Conservation (phyloP, 306 rosid genomes). For the Castanea mollissima region DNA sequence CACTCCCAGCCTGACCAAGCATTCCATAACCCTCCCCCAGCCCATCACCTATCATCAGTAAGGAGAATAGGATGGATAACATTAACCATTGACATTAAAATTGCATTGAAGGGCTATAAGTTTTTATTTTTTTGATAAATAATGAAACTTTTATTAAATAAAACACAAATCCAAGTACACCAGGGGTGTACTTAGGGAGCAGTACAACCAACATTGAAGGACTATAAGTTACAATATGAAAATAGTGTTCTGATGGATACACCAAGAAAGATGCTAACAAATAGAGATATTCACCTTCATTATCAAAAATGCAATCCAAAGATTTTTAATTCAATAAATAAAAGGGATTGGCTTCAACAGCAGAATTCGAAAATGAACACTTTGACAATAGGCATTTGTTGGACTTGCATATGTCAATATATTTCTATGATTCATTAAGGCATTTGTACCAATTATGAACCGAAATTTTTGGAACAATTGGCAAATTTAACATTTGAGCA, state of each 20-base stretch:
- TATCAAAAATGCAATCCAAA: not conserved
- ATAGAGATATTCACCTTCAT: not conserved
- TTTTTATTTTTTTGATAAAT: not conserved
- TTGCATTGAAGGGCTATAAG: not conserved
- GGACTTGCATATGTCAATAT: not conserved
- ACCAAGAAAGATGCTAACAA: not conserved
- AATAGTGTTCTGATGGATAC: not conserved
- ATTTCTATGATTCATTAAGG: not conserved
- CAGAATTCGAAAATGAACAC: not conserved
- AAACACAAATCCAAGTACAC: too few relatives aligned
- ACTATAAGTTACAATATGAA: not conserved
- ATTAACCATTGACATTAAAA: not conserved
- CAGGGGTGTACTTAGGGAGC: too few relatives aligned
- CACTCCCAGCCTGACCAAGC: conserved; percentile 99
- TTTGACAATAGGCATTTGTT: not conserved
- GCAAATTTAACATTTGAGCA: not conserved
- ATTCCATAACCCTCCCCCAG: conserved; percentile 97
- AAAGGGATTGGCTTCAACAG: not conserved
- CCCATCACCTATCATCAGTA: conserved; percentile 71
- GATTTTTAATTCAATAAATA: not conserved
- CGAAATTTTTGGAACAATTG: not conserved
- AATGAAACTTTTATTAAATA: too few relatives aligned
- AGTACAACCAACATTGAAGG: not conserved
- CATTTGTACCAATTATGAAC: not conserved
- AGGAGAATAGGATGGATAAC: not conserved